Percentiles rank a stretch among this genome's conserved stretches.
Conservation (phyloP, 2,329 filamentous ascomycete genomes). For the Alternaria conjuncta region DNA sequence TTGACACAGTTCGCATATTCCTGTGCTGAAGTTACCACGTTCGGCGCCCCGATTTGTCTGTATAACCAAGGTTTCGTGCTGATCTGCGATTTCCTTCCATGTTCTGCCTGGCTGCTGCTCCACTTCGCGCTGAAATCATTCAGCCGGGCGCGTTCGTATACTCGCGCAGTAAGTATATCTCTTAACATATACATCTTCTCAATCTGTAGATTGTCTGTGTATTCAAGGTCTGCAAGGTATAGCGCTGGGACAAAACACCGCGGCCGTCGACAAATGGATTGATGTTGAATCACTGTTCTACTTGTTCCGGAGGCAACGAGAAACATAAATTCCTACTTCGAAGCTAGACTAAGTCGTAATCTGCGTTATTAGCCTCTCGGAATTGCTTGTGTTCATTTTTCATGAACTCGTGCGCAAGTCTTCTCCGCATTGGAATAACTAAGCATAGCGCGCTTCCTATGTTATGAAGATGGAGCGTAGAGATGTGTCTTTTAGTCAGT, state of each 20-base stretch:
- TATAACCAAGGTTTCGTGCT: neutral
- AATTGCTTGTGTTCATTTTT: neutral
- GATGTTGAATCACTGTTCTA: too few relatives aligned
- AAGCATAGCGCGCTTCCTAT: neutral
- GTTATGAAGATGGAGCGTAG: neutral
- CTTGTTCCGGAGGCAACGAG: too few relatives aligned
- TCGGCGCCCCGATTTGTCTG: neutral
- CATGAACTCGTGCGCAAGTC: neutral
- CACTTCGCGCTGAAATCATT: too few relatives aligned
- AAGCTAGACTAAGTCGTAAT: too few relatives aligned
- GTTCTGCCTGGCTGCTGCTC: neutral
- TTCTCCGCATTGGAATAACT: neutral
- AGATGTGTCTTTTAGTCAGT: neutral
- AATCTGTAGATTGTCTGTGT: too few relatives aligned
- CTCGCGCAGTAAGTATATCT: too few relatives aligned
- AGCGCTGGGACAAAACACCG: too few relatives aligned
- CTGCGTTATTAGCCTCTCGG: too few relatives aligned
- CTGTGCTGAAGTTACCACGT: neutral
- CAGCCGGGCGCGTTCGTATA: too few relatives aligned
- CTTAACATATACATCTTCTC: too few relatives aligned
- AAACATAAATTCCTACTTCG: too few relatives aligned
- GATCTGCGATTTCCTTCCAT: neutral
- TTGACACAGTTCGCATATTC: neutral
- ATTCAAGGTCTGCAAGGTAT: accelerated
- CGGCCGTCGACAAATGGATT: too few relatives aligned